phyloP scores from a whole-genome alignment of 2,329 filamentous ascomycete species.

The Trichophyton verrucosum region DNA sequence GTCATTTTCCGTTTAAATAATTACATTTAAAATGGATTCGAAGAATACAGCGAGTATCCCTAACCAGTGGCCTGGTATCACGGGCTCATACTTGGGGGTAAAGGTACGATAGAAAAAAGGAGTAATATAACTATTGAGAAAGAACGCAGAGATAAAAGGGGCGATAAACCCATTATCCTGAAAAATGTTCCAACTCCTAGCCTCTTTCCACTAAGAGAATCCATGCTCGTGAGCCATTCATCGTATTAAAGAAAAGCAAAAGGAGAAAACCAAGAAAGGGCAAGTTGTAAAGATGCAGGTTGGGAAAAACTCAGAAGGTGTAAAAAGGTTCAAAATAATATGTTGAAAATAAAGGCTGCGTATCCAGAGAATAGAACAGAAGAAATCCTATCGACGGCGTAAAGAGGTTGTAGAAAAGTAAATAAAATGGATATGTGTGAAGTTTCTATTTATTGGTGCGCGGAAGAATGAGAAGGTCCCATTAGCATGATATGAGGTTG shows the following conservation, averaged over 20 bases:
- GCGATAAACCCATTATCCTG: background rate
- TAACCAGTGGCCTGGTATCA: background rate
- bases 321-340: background rate
- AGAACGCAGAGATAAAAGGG: background rate
- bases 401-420: background rate
- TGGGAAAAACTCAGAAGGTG: background rate
- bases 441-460: background rate
- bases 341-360: background rate
- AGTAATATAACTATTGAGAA: background rate
- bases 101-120: background rate
- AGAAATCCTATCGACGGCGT: background rate
- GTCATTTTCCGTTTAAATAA: background rate
- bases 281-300: too few species aligned
- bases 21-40: background rate
- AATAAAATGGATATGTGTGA: background rate
- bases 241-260: background rate
- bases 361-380: background rate
- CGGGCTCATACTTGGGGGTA: background rate
- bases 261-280: background rate
- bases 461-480: background rate
- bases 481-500: conserved; percentile 64
- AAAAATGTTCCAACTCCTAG: background rate
- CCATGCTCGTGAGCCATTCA: background rate
- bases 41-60: background rate
- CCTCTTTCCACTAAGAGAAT: background rate